Evolutionary conservation across 225 moss, liverwort and hornwort genomes (phyloP).

Genomic region (Ulota crispa): DNA sequence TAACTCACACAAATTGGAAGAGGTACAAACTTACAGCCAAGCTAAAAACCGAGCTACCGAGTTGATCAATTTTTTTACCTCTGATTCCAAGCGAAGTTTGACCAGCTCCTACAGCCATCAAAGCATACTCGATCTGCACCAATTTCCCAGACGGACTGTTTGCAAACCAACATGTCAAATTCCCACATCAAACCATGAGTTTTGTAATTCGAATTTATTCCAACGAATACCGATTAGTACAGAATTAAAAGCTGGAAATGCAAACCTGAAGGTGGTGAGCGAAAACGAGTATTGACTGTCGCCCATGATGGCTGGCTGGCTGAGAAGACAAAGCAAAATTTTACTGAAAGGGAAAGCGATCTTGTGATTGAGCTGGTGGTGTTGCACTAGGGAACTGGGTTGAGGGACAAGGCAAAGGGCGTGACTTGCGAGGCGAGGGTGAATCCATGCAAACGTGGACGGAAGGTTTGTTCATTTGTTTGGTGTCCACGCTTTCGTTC

Average conservation of each 20-base stretch:
- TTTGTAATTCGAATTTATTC: neutral
- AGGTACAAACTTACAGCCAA: neutral
- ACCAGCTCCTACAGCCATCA: constrained; percentile 95
- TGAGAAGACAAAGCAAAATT: neutral
- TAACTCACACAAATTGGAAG: neutral
- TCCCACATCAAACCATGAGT: neutral
- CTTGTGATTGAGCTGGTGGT: neutral
- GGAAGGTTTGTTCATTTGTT: constrained; percentile 16
- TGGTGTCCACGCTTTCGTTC: constrained; percentile 24
- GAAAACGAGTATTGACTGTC: constrained; percentile 96
- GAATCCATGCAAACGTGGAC: neutral
- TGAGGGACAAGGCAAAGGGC: neutral
- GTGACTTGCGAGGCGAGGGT: neutral
- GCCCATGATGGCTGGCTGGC: constrained; percentile 58
- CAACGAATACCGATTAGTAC: neutral
- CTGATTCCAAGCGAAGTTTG: constrained; percentile 95
- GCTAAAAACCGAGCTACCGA: neutral
- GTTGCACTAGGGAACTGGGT: neutral
- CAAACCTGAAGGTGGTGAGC: constrained; percentile 93
- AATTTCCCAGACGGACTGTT: constrained; percentile 76
- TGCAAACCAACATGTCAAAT: neutral
- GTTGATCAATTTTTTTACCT: constrained; percentile 35
- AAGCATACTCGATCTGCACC: constrained; percentile 98
- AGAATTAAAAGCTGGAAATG: neutral
- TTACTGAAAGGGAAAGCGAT: neutral